Conservation (phyloP, 2,329 filamentous ascomycete species). For the Corynespora cassiicola region DNA sequence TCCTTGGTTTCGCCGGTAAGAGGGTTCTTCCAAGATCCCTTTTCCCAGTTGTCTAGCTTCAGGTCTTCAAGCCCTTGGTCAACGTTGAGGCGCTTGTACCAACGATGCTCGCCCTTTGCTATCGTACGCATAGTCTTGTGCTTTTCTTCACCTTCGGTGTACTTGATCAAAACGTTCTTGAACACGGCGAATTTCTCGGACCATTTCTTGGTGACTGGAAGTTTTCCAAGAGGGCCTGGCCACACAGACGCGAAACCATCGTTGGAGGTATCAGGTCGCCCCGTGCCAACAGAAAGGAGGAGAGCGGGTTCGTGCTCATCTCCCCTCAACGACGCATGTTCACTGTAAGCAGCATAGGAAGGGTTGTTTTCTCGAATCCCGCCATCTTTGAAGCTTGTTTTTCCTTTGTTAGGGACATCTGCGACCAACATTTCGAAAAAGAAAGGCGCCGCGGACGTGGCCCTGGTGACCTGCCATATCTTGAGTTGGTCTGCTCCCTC, state of each 20-base stretch:
- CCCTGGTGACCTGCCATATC: constrained; percentile 60
- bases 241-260: constrained; percentile 56
- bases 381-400: constrained; percentile 56
- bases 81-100: constrained; percentile 60
- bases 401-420: constrained; percentile 46
- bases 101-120: constrained; percentile 55
- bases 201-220: constrained; percentile 50
- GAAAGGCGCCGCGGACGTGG: constrained; percentile 60
- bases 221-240: constrained; percentile 53
- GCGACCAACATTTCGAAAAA: constrained; percentile 58
- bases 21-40: constrained; percentile 47
- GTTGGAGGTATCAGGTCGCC: constrained; percentile 50
- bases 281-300: constrained; percentile 55
- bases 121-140: constrained; percentile 56
- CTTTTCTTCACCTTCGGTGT: constrained; percentile 57
- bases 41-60: constrained; percentile 55
- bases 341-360: constrained; percentile 53
- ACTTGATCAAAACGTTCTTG: constrained; percentile 59
- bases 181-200: constrained; percentile 58
- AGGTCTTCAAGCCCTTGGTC: constrained; percentile 53
- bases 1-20: constrained; percentile 31
- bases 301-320: constrained; percentile 52
- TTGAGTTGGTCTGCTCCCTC: constrained; percentile 53
- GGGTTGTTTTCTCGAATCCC: constrained; percentile 60
- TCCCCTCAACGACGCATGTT: constrained; percentile 55